Evolutionary conservation across 352 stramenopile species (phyloP).

Genomic region (Globisporangium megalacanthum): DNA sequence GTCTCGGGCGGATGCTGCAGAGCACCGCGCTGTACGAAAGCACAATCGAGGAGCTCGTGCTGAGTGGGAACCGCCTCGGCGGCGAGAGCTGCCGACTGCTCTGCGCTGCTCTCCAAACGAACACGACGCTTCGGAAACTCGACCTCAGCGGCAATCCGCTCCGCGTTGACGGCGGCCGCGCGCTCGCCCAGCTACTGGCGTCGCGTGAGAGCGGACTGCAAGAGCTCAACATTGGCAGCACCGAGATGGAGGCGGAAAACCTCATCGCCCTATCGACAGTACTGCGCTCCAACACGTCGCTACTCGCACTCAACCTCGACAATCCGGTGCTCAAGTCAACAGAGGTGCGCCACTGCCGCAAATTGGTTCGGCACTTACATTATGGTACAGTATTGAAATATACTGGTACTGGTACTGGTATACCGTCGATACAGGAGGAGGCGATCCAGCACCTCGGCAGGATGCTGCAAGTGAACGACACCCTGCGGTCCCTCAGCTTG

Average conservation of each 20-base stretch:
- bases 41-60: slow-evolving; percentile 42
- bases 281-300: slow-evolving; percentile 32
- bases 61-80: slow-evolving; percentile 55
- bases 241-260: slow-evolving; percentile 52
- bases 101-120: slow-evolving; percentile 37
- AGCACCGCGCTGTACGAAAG: slow-evolving; percentile 41
- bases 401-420: too few relatives aligned
- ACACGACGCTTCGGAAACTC: slow-evolving; percentile 31
- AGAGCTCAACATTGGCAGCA: slow-evolving; percentile 52
- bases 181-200: slow-evolving; percentile 42
- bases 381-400: too few relatives aligned
- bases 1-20: slow-evolving; percentile 43
- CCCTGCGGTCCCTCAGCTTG: slow-evolving; percentile 48
- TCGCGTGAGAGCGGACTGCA: slow-evolving; percentile 26
- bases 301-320: slow-evolving; percentile 48
- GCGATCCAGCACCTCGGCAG: slow-evolving; percentile 68
- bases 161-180: slow-evolving; percentile 35
- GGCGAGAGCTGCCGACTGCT: slow-evolving; percentile 54
- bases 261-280: slow-evolving; percentile 58
- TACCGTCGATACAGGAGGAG: slow-evolving; percentile 26
- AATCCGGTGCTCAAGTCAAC: slow-evolving; percentile 49
- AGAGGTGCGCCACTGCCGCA: slow-evolving; percentile 21
- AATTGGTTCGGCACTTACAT: too few relatives aligned
- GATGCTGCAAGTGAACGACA: slow-evolving; percentile 68
- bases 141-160: slow-evolving; percentile 54